Conservation (phyloP, 148 eudicot species). For the Mesembryanthemum crystallinum region DNA sequence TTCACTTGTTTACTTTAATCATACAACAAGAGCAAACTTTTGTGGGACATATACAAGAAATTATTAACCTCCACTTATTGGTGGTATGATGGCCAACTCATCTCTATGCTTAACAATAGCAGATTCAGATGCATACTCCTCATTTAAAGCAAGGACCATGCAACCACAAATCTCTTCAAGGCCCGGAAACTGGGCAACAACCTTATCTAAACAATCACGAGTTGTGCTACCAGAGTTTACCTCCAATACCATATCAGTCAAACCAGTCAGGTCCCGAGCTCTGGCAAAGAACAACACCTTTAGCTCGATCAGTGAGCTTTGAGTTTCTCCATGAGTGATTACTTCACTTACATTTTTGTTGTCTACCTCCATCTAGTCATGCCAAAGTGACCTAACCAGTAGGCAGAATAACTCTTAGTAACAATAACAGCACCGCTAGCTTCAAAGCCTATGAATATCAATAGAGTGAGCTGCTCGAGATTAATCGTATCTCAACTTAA, state of each 20-base stretch:
- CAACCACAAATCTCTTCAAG: conserved; percentile 75
- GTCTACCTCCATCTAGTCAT: conserved; percentile 27
- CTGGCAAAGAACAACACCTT: conserved; percentile 91
- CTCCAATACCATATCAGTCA: conserved; percentile 55
- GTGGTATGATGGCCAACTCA: conserved; percentile 94
- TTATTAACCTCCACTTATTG: conserved; percentile 82
- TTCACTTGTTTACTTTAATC: neutral
- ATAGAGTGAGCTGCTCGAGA: too few relatives aligned
- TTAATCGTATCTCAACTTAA: too few relatives aligned
- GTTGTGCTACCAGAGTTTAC: conserved; percentile 70
- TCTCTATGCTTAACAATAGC: conserved; percentile 59
- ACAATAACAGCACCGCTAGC: neutral
- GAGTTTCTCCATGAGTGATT: conserved; percentile 16
- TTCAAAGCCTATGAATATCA: neutral
- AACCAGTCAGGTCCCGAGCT: conserved; percentile 87
- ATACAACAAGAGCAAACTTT: neutral
- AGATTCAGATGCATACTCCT: conserved; percentile 73
- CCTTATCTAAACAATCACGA: conserved; percentile 65
- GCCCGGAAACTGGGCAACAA: conserved; percentile 53
- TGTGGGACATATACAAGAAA: neutral
- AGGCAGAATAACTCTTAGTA: neutral
- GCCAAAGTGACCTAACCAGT: neutral
- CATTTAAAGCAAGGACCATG: conserved; percentile 81
- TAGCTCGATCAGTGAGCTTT: conserved; percentile 34
- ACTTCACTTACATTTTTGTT: conserved; percentile 24